phyloP scores from a whole-genome alignment of 768 basidiomycete species.

The Trametopsis cervina region DNA sequence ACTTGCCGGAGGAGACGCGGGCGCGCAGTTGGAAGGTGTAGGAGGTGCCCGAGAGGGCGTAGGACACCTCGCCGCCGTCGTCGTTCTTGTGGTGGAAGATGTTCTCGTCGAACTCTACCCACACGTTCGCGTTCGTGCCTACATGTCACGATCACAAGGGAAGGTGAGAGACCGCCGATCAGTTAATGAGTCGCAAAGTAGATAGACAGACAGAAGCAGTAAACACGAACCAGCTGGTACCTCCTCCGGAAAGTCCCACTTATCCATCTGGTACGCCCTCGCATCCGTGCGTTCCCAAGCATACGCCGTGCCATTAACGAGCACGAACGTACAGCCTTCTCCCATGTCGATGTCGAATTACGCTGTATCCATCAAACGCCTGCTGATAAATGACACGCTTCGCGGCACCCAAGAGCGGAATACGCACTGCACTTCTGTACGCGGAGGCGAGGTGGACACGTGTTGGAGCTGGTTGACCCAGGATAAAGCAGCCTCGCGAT shows the following conservation, averaged over 20 bases:
- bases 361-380: no score
- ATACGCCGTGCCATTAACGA: background rate
- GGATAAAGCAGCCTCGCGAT: no score
- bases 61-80: background rate
- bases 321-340: background rate
- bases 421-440: no score
- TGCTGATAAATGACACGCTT: no score
- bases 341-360: background rate
- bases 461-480: no score
- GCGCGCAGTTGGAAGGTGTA: constrained; percentile 1
- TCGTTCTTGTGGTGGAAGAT: background rate
- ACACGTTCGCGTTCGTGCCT: background rate
- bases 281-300: background rate
- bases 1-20: background rate
- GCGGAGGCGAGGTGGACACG: no score
- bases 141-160: background rate
- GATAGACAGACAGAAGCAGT: no score
- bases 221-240: background rate
- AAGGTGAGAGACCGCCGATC: no score
- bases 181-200: no score
- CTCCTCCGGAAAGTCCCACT: background rate
- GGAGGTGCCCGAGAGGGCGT: background rate
- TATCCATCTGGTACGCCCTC: background rate
- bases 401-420: no score
- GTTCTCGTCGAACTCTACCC: background rate